These are phyloP conservation scores for Wallacemonas collosoma DNA, from an alignment of 208 protist genomes.

Conservation along the genomic window DNA sequence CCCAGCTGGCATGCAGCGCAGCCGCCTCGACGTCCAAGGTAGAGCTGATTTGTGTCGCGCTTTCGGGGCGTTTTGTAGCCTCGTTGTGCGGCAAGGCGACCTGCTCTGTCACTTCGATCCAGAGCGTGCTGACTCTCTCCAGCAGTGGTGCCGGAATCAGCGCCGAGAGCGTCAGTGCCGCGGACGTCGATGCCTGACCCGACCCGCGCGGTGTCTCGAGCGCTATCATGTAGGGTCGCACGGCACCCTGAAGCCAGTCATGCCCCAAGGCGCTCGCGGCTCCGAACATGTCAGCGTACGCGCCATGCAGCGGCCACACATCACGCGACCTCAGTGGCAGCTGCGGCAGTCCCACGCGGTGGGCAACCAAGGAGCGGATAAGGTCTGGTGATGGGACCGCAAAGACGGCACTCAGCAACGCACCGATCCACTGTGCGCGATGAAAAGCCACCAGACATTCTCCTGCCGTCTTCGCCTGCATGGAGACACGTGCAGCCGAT, in stretches of 20 bases:
- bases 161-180: slow-evolving; percentile 5
- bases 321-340: slow-evolving; percentile 16
- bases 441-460: not conserved
- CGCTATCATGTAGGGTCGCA: not conserved
- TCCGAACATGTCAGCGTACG: slow-evolving; percentile 44
- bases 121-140: slow-evolving; percentile 15
- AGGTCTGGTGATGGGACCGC: slow-evolving; percentile 30
- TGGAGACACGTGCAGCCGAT: not conserved
- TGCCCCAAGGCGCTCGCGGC: slow-evolving; percentile 38
- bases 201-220: too few species aligned
- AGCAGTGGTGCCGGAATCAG: slow-evolving; percentile 27
- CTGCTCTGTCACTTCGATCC: not conserved
- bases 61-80: too few species aligned
- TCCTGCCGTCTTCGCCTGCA: not conserved
- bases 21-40: not conserved
- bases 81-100: too few species aligned
- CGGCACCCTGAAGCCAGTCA: slow-evolving; percentile 25
- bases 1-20: not conserved
- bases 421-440: slow-evolving; percentile 18
- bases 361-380: slow-evolving; percentile 31
- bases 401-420: slow-evolving; percentile 27
- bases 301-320: slow-evolving; percentile 13
- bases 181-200: not conserved
- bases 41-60: not conserved
- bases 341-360: slow-evolving; percentile 28